Base-by-base conservation (phyloP, 2,329 filamentous ascomycete genomes). In the Xylaria sp. region DNA sequence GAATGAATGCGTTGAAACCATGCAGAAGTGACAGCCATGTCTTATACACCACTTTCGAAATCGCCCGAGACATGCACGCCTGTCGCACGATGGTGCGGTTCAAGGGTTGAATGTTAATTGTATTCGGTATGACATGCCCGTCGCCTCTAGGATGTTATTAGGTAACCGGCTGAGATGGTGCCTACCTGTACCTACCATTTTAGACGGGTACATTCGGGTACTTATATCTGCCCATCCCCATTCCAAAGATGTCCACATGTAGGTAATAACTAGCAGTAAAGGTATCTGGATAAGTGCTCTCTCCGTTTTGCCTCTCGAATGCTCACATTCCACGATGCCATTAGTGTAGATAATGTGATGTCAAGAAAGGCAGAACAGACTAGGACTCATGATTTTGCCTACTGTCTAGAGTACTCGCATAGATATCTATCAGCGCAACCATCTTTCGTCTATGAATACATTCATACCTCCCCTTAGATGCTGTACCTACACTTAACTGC, bases 41-140 rank as follows among this genome's bases (percentile, higher is more conserved):
- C 7, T 31, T 57, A 52, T 50, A 42, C 28, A 31, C 28, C 28
- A 31, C 9, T 21, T 46, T 50, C 31, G 15, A 57, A 31, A 51
- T 60, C 33, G 45, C 42, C 52, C 46, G 57, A 57, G 52, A 53
- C 47, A 52, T 37, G 47, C 42, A 47, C 43, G 49, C 37, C 42
- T 37, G 47, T 61, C 46, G 58, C 61, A 64, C 61, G 52, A 64
- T 63, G 55, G 61, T 56, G 61, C 49, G 61, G 49, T 50, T 42
- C 9, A 43, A 19, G 53, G 49, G 38, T 53, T 5, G 28, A 31
- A 31, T 64, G 52, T 53, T 55, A 52, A 51, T 37, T 54, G 37
- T 38, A 46, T 31, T 57, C 40, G 38, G 42, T 54, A 53, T 50
- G 60, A 43, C 42, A 62, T 49, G 54, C 54, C 47, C 47, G 54